These are phyloP conservation scores for Ceratocystis alfenasii DNA, from an alignment of 2,329 filamentous ascomycete species.

Conservation along the genomic window DNA sequence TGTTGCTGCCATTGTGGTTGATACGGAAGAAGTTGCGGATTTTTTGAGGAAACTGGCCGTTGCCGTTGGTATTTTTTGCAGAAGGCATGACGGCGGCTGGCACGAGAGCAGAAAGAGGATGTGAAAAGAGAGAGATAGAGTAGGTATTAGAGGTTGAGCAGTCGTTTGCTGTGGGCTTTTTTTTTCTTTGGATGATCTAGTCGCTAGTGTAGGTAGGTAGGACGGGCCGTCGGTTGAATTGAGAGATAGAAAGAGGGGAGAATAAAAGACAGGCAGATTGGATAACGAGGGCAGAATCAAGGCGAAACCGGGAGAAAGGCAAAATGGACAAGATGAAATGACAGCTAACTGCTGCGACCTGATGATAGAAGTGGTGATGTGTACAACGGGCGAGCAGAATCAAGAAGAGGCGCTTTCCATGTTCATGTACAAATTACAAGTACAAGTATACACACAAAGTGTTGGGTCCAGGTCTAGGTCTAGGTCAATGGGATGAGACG, in stretches of 20 bases:
- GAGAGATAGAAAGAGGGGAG: not conserved
- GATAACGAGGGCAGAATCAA: not conserved
- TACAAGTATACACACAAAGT: not conserved
- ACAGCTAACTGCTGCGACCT: not conserved
- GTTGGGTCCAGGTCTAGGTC: no score
- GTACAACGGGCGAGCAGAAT: slow-evolving; percentile 17
- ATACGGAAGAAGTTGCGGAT: slow-evolving; percentile 62
- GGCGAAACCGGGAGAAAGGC: not conserved
- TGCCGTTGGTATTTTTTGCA: slow-evolving; percentile 42
- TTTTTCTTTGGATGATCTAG: not conserved
- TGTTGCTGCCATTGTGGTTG: slow-evolving; percentile 30
- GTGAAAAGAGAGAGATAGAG: not conserved
- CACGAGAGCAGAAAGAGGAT: not conserved
- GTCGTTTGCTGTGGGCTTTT: not conserved
- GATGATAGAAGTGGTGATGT: no score
- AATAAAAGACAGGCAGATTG: not conserved
- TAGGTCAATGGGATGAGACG: not conserved
- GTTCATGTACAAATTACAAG: not conserved
- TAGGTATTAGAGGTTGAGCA: no score
- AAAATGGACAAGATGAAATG: not conserved
- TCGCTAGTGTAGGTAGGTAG: not conserved
- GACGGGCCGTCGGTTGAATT: no score
- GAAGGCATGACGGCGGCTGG: slow-evolving; percentile 35
- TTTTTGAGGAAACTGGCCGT: slow-evolving; percentile 53
- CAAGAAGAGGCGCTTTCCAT: slow-evolving; percentile 11